These are phyloP conservation scores for Hawksworthiomyces lignivorus DNA, from an alignment of 2,329 filamentous ascomycete species.

Conservation along the genomic window DNA sequence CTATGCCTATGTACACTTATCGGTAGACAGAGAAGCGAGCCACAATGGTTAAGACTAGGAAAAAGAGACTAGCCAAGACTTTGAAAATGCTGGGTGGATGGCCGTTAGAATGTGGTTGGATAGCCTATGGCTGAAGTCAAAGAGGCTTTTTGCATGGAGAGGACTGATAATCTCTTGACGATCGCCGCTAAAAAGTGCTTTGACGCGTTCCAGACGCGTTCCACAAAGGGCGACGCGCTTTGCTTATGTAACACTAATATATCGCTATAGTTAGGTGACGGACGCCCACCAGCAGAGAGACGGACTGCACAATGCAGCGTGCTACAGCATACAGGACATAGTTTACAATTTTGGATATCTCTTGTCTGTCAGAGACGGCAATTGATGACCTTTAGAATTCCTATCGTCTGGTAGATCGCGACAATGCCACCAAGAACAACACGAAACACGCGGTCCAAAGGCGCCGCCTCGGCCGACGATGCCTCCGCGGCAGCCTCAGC, in stretches of 20 bases:
- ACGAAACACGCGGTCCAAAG: slow-evolving; percentile 36
- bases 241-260: slow-evolving; percentile 9
- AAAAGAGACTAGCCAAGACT: slow-evolving; percentile 6
- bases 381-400: no score
- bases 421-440: slow-evolving; percentile 23
- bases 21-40: no score
- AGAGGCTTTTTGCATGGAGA: no score
- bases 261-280: no score
- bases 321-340: not conserved
- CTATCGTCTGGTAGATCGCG: slow-evolving; percentile 13
- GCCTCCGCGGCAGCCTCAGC: slow-evolving; percentile 17
- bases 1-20: no score
- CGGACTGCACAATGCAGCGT: not conserved
- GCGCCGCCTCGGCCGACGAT: slow-evolving; percentile 20
- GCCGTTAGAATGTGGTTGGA: no score
- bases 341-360: not conserved
- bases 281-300: no score
- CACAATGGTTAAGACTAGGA: no score
- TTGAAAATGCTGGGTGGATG: not conserved
- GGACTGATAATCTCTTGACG: no score
- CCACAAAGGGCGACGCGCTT: slow-evolving; percentile 5
- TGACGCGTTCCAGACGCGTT: slow-evolving; percentile 6
- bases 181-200: no score
- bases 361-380: no score
- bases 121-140: no score